Evolutionary conservation across 2,329 filamentous ascomycete species (phyloP).

Genomic region (Ophiocordyceps australis): DNA sequence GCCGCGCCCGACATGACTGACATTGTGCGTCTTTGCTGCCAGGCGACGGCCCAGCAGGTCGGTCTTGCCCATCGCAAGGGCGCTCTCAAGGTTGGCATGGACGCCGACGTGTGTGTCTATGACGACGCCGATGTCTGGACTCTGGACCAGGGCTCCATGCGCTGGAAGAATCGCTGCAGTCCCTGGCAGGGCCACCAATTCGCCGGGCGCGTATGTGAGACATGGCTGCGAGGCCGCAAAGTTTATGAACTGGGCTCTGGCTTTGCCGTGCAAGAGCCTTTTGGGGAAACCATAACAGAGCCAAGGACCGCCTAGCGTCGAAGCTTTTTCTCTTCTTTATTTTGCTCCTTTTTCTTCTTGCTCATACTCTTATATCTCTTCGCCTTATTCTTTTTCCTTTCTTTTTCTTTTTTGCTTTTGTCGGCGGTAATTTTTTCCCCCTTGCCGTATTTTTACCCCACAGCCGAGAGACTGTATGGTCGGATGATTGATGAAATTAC

Average conservation of each 20-base stretch:
- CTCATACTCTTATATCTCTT: no score
- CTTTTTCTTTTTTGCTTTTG: no score
- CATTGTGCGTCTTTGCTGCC: conserved; percentile 69
- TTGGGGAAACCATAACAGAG: conserved; percentile 40
- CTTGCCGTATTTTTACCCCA: no score
- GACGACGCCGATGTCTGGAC: conserved; percentile 69
- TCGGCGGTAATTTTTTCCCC: no score
- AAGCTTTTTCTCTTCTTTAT: no score
- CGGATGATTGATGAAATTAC: no score
- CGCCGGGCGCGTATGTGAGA: conserved; percentile 63
- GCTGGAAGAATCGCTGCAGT: conserved; percentile 85
- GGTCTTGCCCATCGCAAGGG: conserved; percentile 70
- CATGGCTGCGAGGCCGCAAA: conserved; percentile 61
- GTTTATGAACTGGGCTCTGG: conserved; percentile 55
- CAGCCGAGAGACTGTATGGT: no score
- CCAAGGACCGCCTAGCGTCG: conserved; percentile 27
- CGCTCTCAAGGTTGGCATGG: conserved; percentile 56
- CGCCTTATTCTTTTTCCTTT: no score
- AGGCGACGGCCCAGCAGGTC: conserved; percentile 76
- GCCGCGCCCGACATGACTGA: conserved; percentile 43
- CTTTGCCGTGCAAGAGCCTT: conserved; percentile 27
- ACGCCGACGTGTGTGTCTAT: conserved; percentile 82
- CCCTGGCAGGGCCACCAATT: conserved; percentile 75
- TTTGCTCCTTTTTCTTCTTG: no score
- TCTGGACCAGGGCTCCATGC: conserved; percentile 61